Evolutionary conservation across 208 protist genomes (phyloP).

Genomic region (Acanthamoeba healyi): DNA sequence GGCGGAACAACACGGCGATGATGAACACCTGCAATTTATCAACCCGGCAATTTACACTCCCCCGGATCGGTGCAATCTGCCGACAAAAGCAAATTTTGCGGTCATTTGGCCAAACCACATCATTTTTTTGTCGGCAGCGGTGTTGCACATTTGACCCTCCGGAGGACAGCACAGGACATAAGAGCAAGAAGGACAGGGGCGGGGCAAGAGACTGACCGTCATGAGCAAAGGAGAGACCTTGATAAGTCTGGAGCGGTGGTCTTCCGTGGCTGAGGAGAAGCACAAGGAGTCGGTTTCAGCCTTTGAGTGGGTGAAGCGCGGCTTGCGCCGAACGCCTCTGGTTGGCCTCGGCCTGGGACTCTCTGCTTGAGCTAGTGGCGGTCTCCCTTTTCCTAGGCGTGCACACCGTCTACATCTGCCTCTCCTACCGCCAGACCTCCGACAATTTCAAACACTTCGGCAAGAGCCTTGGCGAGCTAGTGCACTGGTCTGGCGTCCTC

Average conservation of each 20-base stretch:
- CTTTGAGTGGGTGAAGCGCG: not conserved
- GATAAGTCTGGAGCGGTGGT: not conserved
- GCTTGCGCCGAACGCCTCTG: not conserved
- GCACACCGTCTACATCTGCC: not conserved
- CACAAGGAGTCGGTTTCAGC: not conserved
- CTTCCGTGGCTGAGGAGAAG: not conserved
- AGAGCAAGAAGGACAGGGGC: too few species aligned
- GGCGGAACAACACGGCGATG: too few species aligned
- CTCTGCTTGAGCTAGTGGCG: conserved; percentile 4
- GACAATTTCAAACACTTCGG: not conserved
- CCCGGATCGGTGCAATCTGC: too few species aligned
- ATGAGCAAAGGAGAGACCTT: too few species aligned
- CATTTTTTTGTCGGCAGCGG: too few species aligned
- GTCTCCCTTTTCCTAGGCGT: not conserved
- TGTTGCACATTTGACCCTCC: too few species aligned
- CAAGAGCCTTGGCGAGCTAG: not conserved
- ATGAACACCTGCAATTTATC: too few species aligned
- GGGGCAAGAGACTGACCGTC: too few species aligned
- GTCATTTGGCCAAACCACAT: too few species aligned
- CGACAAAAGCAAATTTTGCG: too few species aligned
- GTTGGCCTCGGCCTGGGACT: not conserved
- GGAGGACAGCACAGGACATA: too few species aligned
- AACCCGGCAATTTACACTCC: too few species aligned
- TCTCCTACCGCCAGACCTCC: not conserved
- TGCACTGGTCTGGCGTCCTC: not conserved